Conservation (phyloP, 345 rosid species). For the Salix purpurea region DNA sequence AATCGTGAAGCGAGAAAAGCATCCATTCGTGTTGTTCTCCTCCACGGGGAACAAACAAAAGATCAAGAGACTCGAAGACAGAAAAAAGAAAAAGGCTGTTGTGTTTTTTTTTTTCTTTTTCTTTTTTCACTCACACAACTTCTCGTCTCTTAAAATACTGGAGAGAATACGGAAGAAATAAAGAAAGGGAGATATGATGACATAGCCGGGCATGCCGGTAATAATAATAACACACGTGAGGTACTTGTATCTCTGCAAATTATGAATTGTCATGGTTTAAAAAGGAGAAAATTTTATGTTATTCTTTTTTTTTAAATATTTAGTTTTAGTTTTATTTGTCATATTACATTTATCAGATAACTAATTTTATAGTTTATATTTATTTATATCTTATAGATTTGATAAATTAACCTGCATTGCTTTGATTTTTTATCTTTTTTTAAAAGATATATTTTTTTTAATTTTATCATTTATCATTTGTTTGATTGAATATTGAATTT, state of each 20-base stretch:
- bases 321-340: no score
- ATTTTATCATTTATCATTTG: no score
- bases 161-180: background rate
- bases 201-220: conserved; percentile 33
- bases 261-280: background rate
- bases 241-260: background rate
- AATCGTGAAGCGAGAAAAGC: background rate
- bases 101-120: background rate
- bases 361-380: no score
- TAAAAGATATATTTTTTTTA: no score
- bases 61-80: background rate
- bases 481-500: no score
- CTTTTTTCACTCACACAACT: background rate
- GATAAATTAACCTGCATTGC: no score
- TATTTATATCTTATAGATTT: no score
- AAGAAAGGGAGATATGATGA: conserved; percentile 26
- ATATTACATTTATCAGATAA: no score
- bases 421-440: no score
- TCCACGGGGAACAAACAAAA: background rate
- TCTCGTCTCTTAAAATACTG: background rate
- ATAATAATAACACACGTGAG: background rate
- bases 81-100: background rate
- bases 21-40: background rate
- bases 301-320: no score
- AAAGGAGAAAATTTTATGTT: no score